These are phyloP conservation scores for Grosmannia huntii DNA, from an alignment of 2,329 filamentous ascomycete species.

Conservation along the genomic window DNA sequence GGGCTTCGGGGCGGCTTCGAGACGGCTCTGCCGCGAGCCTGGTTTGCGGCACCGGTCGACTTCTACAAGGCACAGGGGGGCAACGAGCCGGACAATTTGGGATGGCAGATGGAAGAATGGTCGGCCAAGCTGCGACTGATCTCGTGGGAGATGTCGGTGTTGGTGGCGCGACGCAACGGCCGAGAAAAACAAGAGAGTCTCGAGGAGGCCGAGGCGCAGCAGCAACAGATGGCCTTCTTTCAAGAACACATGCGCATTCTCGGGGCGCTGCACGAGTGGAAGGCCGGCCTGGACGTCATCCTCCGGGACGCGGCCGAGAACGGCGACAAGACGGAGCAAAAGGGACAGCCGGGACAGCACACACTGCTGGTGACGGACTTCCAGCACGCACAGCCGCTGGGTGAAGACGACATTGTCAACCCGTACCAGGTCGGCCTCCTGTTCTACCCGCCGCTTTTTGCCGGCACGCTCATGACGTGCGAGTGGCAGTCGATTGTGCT, in stretches of 20 bases:
- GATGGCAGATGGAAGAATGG: constrained; percentile 54
- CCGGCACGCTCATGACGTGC: constrained; percentile 59
- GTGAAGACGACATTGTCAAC: constrained; percentile 57
- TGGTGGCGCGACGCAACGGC: constrained; percentile 52
- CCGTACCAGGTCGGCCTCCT: constrained; percentile 59
- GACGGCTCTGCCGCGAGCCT: constrained; percentile 60
- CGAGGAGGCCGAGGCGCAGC: constrained; percentile 41
- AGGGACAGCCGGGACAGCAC: background rate
- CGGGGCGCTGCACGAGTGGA: constrained; percentile 33
- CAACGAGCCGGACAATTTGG: constrained; percentile 47
- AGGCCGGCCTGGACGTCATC: constrained; percentile 25
- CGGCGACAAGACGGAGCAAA: background rate
- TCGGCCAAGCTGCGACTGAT: constrained; percentile 57
- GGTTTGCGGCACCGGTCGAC: constrained; percentile 56
- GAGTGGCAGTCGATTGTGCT: constrained; percentile 70
- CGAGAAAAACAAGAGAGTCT: constrained; percentile 20
- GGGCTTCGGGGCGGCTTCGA: constrained; percentile 71
- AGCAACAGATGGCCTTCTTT: constrained; percentile 46
- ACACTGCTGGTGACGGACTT: constrained; percentile 44
- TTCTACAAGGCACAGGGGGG: constrained; percentile 48
- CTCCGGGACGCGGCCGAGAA: constrained; percentile 3
- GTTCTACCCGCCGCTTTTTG: constrained; percentile 57
- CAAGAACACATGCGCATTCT: constrained; percentile 44
- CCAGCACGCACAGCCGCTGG: constrained; percentile 34
- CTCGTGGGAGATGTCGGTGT: constrained; percentile 64